Conservation (phyloP, 2,329 filamentous ascomycete species). For the Chrysoporthe cubensis region DNA sequence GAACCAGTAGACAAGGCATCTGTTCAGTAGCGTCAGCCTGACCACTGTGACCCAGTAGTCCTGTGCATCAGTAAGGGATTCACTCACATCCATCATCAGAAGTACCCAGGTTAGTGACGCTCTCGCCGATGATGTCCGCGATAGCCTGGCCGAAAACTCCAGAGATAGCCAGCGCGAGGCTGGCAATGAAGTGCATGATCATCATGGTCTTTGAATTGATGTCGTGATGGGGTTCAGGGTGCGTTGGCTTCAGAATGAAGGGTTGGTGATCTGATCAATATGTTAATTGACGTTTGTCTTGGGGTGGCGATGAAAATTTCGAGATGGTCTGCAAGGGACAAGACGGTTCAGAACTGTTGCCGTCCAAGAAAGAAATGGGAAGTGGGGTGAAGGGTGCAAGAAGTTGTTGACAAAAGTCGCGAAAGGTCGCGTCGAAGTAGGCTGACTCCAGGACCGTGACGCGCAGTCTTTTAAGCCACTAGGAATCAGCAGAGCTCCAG, state of each 20-base stretch:
- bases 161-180: constrained; percentile 1
- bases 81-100: not conserved
- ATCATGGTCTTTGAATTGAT: not conserved
- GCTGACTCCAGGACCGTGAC: not conserved
- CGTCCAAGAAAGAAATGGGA: not conserved
- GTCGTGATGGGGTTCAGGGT: not conserved
- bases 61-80: not conserved
- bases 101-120: not conserved
- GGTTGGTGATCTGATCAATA: not conserved
- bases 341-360: not conserved
- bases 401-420: not conserved
- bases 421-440: not conserved
- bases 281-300: not conserved
- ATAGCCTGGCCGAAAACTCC: not conserved
- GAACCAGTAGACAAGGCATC: not conserved
- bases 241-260: not conserved
- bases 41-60: not conserved
- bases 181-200: not conserved
- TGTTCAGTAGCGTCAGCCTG: not conserved
- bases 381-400: not conserved
- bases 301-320: not conserved
- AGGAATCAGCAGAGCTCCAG: not conserved
- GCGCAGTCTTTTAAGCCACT: not conserved
- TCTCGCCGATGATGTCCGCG: not conserved
- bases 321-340: not conserved